These are phyloP conservation scores for Serendipita sp. DNA, from an alignment of 768 basidiomycete genomes.

Conservation along the genomic window DNA sequence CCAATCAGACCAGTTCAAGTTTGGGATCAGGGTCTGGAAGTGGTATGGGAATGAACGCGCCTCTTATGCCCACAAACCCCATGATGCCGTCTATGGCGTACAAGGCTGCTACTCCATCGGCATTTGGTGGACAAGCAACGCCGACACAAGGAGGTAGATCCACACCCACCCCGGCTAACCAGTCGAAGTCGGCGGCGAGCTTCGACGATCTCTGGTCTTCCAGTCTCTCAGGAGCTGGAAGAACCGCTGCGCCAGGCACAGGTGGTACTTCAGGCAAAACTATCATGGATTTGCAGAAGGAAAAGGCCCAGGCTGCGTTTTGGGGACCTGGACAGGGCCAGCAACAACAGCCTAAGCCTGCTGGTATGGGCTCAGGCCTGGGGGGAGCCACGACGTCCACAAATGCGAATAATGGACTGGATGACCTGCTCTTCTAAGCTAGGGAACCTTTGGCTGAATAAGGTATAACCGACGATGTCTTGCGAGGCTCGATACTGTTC, in stretches of 20 bases:
- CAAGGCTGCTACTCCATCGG: neutral
- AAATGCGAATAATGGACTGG: neutral
- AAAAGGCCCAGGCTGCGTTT: constrained; percentile 65
- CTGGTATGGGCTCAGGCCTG: neutral
- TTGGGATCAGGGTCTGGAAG: neutral
- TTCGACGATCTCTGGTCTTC: constrained; percentile 87
- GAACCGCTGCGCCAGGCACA: constrained; percentile 24
- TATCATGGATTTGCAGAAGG: constrained; percentile 79
- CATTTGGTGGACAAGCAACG: neutral
- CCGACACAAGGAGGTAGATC: constrained; percentile 14
- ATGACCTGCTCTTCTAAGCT: constrained; percentile 2
- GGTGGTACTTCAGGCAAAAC: constrained; percentile 35
- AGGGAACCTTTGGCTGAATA: too few relatives aligned
- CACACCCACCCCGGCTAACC: constrained; percentile 19
- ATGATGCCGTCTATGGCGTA: neutral
- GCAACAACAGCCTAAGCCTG: neutral
- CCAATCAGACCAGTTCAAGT: neutral
- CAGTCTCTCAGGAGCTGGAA: constrained; percentile 25
- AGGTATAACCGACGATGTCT: too few relatives aligned
- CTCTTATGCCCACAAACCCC: neutral
- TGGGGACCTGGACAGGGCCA: constrained; percentile 40
- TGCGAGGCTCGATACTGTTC: too few relatives aligned
- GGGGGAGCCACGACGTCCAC: constrained; percentile 4
- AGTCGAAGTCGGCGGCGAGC: constrained; percentile 30
- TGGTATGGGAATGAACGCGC: neutral